Evolutionary conservation across 2,329 filamentous ascomycete species (phyloP).

Genomic region (Penicillium sclerotigenum): DNA sequence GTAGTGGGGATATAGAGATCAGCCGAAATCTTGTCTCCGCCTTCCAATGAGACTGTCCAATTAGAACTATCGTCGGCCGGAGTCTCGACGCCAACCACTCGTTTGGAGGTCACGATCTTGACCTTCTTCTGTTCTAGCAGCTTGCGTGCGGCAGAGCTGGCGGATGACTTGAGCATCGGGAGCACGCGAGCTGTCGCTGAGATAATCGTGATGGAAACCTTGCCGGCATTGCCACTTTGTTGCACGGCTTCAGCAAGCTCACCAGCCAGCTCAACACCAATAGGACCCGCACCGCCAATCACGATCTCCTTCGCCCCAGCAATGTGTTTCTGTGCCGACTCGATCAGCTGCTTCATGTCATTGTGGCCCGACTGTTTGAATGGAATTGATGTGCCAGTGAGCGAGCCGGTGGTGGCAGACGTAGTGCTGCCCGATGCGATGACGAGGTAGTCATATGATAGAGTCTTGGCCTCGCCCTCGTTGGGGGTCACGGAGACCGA

Average conservation of each 20-base stretch:
- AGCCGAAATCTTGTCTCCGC: constrained; percentile 47
- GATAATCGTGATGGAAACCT: constrained; percentile 36
- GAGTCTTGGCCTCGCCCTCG: constrained; percentile 20
- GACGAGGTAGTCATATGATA: constrained; percentile 55
- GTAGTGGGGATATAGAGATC: constrained; percentile 55
- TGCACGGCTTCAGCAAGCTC: constrained; percentile 46
- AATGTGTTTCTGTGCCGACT: constrained; percentile 35
- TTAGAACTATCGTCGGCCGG: constrained; percentile 32
- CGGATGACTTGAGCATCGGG: constrained; percentile 28
- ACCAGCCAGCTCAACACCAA: constrained; percentile 50
- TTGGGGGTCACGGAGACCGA: constrained; percentile 45
- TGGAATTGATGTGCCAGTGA: constrained; percentile 32
- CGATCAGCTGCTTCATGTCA: constrained; percentile 33
- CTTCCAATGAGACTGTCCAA: constrained; percentile 44
- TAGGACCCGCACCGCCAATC: constrained; percentile 49
- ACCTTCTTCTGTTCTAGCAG: constrained; percentile 50
- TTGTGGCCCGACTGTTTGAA: constrained; percentile 46
- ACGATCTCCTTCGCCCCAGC: constrained; percentile 44
- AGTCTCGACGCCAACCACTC: constrained; percentile 33
- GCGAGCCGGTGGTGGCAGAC: constrained; percentile 35
- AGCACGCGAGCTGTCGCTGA: constrained; percentile 33
- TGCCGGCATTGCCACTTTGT: constrained; percentile 32
- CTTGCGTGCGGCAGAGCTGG: constrained; percentile 43
- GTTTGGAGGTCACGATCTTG: constrained; percentile 38
- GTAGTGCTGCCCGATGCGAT: constrained; percentile 55